Evolutionary conservation across 1,139 yeast genomes (phyloP), one percentile per base, ranked within the genome.

Genomic region (Candida gigantensis): DNA sequence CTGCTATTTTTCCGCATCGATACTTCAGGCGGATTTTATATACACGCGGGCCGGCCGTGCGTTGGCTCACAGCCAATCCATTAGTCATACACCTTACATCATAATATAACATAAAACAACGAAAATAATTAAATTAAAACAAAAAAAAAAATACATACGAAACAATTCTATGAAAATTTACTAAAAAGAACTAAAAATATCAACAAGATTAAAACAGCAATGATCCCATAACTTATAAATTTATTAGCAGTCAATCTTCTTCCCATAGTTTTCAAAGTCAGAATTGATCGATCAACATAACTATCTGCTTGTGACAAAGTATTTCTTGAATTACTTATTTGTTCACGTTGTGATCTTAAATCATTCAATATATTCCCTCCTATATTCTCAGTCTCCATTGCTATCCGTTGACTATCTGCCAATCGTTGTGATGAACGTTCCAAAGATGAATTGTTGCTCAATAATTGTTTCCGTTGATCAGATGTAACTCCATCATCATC

Each of bases 221-320:
- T 92, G 41, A 94, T 92, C n/a, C 95, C 96, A 52, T 89, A 88
- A 41, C 96, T 89, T 44, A 94, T 87, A 50, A 90, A 74, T 60
- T 89, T 84, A 62, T 94, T 94, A 4, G 97, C 95, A n/a, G 95
- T 90, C 72, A 92, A 74, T 53, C 98, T 69, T 60, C 97, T 75
- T 20, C 96, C 84, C 98, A 94, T 94, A 15, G 88, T 76, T 52
- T 88, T 82, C 53, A 94, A 68, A 1, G 98, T 94, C 42, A 85
- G 78, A 42, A 94, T 77, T 37, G 95, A 83, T 56, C 84, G 82
- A 60, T 92, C 98, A 36, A 94, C 96, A 53, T 90, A 89, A 1
- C 85, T 80, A 55, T 94, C 97, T 0, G 98, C 97, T 45, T 89
- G 94, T 62, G 78, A 75, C 36, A 94, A 69, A 0, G 95, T 87